Percentiles rank a stretch among this genome's conserved stretches.
Evolutionary conservation across 1,284 basidiomycete species (phyloP).

Genomic region (Microbotryomycetes sp.): DNA sequence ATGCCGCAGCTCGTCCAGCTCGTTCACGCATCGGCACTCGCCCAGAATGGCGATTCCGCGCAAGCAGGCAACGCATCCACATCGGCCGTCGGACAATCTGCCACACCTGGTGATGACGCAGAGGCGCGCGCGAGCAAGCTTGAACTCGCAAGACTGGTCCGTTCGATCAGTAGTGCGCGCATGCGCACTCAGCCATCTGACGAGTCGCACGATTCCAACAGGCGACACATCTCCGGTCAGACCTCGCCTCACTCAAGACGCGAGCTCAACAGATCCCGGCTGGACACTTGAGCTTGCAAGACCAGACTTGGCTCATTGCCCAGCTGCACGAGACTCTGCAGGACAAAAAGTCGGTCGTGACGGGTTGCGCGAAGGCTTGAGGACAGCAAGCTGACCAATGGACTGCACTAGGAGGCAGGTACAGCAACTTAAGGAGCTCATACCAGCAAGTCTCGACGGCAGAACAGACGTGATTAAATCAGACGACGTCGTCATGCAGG

Average conservation of each 20-base stretch:
- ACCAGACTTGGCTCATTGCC: conserved; percentile 21
- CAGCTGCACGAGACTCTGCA: conserved; percentile 12
- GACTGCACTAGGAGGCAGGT: too few species aligned
- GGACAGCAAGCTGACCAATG: neutral
- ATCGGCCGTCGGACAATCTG: too few species aligned
- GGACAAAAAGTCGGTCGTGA: conserved; percentile 3
- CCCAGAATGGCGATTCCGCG: too few species aligned
- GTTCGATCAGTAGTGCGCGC: neutral
- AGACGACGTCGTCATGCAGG: neutral
- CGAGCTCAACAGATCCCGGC: conserved; percentile 9
- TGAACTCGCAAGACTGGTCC: conserved; percentile 15
- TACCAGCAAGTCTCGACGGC: too few species aligned
- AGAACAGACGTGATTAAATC: neutral
- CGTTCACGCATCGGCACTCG: neutral
- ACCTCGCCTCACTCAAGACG: neutral
- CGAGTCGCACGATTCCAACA: neutral
- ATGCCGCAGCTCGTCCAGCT: neutral
- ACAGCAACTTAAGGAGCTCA: too few species aligned
- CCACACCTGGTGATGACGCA: neutral
- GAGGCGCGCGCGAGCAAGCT: conserved; percentile 8
- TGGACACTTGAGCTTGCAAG: conserved; percentile 16
- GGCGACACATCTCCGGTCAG: conserved; percentile 7
- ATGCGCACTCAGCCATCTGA: neutral
- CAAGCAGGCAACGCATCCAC: too few species aligned
- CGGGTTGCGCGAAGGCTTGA: neutral